These are phyloP conservation scores for Tolypocladium album DNA, from an alignment of 2,329 filamentous ascomycete species.

Conservation along the genomic window DNA sequence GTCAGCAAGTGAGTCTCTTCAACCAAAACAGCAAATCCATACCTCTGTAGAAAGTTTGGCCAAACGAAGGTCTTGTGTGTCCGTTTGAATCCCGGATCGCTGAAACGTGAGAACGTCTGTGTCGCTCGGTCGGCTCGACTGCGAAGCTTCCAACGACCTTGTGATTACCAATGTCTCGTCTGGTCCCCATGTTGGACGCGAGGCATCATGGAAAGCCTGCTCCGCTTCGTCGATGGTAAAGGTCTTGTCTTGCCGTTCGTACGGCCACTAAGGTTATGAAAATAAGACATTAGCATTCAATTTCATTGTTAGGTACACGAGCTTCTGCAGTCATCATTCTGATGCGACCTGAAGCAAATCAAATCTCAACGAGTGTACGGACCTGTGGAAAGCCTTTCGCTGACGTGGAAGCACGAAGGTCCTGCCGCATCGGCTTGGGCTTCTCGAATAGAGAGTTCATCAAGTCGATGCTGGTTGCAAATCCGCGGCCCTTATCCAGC, in stretches of 20 bases:
- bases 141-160: constrained; percentile 27
- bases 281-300: constrained; percentile 31
- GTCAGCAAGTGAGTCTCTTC: constrained; percentile 5
- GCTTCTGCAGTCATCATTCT: constrained; percentile 8
- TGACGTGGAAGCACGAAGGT: constrained; percentile 37
- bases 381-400: constrained; percentile 75
- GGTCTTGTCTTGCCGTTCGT: constrained; percentile 67
- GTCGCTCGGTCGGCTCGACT: constrained; percentile 15
- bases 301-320: constrained; percentile 11
- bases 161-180: constrained; percentile 61
- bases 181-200: constrained; percentile 71
- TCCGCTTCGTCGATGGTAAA: constrained; percentile 54
- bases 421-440: constrained; percentile 47
- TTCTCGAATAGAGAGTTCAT: constrained; percentile 91
- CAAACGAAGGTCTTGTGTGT: constrained; percentile 53
- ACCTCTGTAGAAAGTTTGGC: constrained; percentile 51
- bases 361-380: constrained; percentile 46
- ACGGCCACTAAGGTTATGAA: constrained; percentile 58
- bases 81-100: constrained; percentile 44
- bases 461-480: constrained; percentile 83
- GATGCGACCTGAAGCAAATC: constrained; percentile 11
- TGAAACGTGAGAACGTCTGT: constrained; percentile 22
- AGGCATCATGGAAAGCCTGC: constrained; percentile 57
- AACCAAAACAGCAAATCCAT: constrained; percentile 4
- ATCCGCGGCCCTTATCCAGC: constrained; percentile 48